Evolutionary conservation across 139 green algal genomes (phyloP).

Genomic region (Limnomonas spitsbergensis): DNA sequence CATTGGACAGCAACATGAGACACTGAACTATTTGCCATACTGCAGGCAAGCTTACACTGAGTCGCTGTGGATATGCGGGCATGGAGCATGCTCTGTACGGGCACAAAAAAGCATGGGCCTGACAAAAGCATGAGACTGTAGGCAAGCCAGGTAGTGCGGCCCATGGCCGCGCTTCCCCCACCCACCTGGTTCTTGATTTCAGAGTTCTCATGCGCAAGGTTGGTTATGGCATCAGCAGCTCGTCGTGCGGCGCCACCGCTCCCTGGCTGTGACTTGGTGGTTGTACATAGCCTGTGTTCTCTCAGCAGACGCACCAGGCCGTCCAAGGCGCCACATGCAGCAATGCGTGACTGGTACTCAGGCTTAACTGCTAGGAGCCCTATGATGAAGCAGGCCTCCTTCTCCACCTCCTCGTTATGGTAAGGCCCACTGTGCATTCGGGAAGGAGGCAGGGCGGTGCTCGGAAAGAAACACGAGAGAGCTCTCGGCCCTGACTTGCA

Average conservation of each 20-base stretch:
- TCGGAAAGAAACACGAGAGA: not conserved
- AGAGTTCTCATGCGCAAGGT: constrained; percentile 94
- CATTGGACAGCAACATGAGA: too few species aligned
- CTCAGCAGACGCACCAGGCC: constrained; percentile 71
- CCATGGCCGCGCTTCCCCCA: too few species aligned
- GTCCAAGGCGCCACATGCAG: constrained; percentile 57
- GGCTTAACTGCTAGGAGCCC: constrained; percentile 87
- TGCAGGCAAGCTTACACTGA: too few species aligned
- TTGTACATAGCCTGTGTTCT: constrained; percentile 35
- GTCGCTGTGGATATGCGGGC: too few species aligned
- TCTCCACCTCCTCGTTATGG: constrained; percentile 75
- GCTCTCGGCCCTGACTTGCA: too few species aligned
- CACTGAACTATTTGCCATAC: too few species aligned
- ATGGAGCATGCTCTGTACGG: not conserved
- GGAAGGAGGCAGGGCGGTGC: not conserved
- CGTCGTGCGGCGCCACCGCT: constrained; percentile 60
- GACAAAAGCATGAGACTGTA: too few species aligned
- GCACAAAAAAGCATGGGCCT: not conserved
- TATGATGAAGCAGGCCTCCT: constrained; percentile 89
- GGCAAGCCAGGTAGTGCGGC: too few species aligned
- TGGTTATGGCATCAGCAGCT: constrained; percentile 92
- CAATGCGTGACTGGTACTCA: constrained; percentile 83
- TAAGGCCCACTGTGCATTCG: not conserved
- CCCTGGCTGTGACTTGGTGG: constrained; percentile 33
- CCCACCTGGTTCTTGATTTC: constrained; percentile 87